Evolutionary conservation across 208 protist genomes (phyloP).

Genomic region (Endotrypanum monterogeii): DNA sequence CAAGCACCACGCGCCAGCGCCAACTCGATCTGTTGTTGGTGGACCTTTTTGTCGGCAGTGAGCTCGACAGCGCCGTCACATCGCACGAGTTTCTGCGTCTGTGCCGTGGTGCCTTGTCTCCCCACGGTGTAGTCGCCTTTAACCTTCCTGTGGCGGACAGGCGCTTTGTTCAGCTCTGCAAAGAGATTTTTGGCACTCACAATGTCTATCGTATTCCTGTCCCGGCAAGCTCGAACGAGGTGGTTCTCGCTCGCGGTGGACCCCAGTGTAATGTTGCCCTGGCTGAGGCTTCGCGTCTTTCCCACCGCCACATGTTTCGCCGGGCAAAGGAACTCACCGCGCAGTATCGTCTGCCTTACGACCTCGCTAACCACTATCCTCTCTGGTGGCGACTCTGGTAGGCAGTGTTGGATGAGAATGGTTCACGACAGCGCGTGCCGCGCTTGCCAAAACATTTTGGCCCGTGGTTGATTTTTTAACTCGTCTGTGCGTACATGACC

Average conservation of each 20-base stretch:
- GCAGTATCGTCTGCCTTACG: conserved; percentile 69
- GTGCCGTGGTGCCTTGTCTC: conserved; percentile 50
- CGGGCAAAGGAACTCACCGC: conserved; percentile 56
- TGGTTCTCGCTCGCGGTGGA: conserved; percentile 67
- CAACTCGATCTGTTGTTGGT: conserved; percentile 84
- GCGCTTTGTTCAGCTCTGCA: conserved; percentile 57
- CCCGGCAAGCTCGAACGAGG: conserved; percentile 66
- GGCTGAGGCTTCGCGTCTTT: conserved; percentile 31
- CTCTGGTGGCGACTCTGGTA: conserved; percentile 87
- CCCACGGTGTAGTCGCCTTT: conserved; percentile 78
- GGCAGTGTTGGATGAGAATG: neutral
- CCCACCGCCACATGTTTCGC: conserved; percentile 62
- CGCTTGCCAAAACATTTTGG: too few relatives aligned
- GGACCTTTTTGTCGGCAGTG: conserved; percentile 82
- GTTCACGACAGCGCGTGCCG: neutral
- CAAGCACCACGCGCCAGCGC: conserved; percentile 19
- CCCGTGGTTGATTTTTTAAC: too few relatives aligned
- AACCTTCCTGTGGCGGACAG: conserved; percentile 63
- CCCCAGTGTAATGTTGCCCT: conserved; percentile 5
- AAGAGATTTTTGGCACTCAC: conserved; percentile 49
- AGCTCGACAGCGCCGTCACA: conserved; percentile 41
- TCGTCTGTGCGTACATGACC: neutral
- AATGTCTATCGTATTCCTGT: conserved; percentile 77
- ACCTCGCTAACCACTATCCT: conserved; percentile 70
- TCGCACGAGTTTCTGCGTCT: conserved; percentile 57